A percentile compares a stretch with the other conserved stretches of the same genome.
phyloP scores from a whole-genome alignment of 495 filamentous ascomycete genomes.

The Cairneyella variabilis region DNA sequence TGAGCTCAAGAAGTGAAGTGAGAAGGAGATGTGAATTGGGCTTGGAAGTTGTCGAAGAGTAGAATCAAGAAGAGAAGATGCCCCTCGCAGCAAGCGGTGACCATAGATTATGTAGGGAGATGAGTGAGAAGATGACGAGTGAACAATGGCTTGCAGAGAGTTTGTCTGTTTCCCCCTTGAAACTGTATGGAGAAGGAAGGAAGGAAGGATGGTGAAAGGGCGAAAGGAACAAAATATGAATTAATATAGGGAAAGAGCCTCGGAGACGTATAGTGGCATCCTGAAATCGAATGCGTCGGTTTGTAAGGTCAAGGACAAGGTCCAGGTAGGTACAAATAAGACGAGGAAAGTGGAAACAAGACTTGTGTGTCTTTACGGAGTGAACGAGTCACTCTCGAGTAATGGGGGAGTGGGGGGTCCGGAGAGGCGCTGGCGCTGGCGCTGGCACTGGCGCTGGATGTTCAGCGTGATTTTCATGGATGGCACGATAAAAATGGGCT shows the following conservation, averaged over 20 bases:
- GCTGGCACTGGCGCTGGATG: too few relatives aligned
- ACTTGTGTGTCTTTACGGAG: not conserved
- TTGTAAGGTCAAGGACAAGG: not conserved
- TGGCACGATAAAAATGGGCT: too few relatives aligned
- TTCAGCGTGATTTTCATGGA: too few relatives aligned
- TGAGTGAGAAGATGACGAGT: too few relatives aligned
- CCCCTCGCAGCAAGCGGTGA: constrained; percentile 1
- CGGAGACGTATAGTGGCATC: not conserved
- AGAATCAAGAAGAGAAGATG: constrained; percentile 9
- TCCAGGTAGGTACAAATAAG: not conserved
- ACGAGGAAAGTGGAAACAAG: not conserved
- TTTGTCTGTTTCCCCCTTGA: too few relatives aligned
- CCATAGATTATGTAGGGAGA: constrained; percentile 3
- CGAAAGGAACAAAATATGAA: not conserved
- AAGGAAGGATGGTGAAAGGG: not conserved
- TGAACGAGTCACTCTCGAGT: not conserved
- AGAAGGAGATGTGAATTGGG: not conserved
- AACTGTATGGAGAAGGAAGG: too few relatives aligned
- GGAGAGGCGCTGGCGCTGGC: too few relatives aligned
- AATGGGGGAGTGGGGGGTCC: too few relatives aligned
- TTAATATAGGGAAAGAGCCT: not conserved
- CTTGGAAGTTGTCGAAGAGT: not conserved
- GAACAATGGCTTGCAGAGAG: too few relatives aligned
- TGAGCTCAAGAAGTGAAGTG: not conserved
- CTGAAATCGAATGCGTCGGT: not conserved